These are phyloP conservation scores for Phytophthora hybrid DNA, from an alignment of 352 stramenopile genomes.

Conservation along the genomic window DNA sequence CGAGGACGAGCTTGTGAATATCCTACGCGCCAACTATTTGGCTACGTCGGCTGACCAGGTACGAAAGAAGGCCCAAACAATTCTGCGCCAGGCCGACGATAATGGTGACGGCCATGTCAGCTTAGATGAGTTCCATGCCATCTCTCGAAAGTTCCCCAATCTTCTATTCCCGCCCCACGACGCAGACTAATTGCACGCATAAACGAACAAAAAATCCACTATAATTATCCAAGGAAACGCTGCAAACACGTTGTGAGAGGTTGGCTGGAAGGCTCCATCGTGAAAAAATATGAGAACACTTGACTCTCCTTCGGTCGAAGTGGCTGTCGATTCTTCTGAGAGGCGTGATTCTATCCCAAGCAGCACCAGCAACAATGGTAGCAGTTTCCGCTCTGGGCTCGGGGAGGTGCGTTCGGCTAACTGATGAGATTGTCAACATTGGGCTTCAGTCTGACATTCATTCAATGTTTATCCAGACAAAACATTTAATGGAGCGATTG, in stretches of 20 bases:
- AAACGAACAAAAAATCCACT: not conserved
- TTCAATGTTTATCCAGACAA: slow-evolving; percentile 36
- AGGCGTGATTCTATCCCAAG: slow-evolving; percentile 8
- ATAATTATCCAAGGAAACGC: slow-evolving; percentile 16
- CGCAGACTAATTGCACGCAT: not conserved
- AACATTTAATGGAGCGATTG: slow-evolving; percentile 71
- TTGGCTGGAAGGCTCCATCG: not conserved
- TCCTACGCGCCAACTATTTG: slow-evolving; percentile 93
- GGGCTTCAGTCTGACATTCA: not conserved
- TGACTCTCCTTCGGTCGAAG: slow-evolving; percentile 23
- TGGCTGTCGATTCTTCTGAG: slow-evolving; percentile 16
- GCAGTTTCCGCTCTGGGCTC: slow-evolving; percentile 12
- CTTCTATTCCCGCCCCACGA: slow-evolving; percentile 87
- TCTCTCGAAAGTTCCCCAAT: slow-evolving; percentile 92
- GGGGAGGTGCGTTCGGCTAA: slow-evolving; percentile 24
- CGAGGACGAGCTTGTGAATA: slow-evolving; percentile 90
- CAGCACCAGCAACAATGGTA: slow-evolving; percentile 19
- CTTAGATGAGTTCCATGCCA: slow-evolving; percentile 87
- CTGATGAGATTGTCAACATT: not conserved
- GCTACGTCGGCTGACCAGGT: slow-evolving; percentile 74
- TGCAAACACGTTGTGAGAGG: slow-evolving; percentile 5
- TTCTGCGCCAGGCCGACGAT: slow-evolving; percentile 84
- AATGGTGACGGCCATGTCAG: slow-evolving; percentile 83
- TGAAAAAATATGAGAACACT: slow-evolving; percentile 21
- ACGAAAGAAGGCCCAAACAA: slow-evolving; percentile 86